These are phyloP conservation scores for Pseudophaeomoniella oleicola DNA, from an alignment of 2,329 filamentous ascomycete genomes.

Conservation along the genomic window DNA sequence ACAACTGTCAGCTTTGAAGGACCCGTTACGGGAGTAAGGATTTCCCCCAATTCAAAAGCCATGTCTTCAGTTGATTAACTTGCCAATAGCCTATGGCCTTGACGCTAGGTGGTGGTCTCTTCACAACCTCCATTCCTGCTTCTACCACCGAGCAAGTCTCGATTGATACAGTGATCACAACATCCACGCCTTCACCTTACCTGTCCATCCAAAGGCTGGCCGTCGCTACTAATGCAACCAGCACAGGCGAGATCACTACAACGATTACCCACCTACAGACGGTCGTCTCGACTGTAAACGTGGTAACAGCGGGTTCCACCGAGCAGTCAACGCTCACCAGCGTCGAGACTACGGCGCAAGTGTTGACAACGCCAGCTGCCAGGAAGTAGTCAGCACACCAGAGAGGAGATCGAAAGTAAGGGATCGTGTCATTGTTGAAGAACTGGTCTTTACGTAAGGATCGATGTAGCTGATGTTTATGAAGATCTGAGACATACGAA, in stretches of 20 bases:
- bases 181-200: not conserved
- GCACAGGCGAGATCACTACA: not conserved
- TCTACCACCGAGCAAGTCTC: not conserved
- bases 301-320: not conserved
- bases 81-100: not conserved
- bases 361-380: not conserved
- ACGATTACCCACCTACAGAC: not conserved
- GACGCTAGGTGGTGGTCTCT: not conserved
- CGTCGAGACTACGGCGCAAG: not conserved
- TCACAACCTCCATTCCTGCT: not conserved
- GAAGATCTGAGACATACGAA: too few relatives aligned
- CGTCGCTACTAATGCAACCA: too few relatives aligned
- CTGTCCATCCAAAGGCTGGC: not conserved
- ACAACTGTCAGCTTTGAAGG: slow-evolving; percentile 1
- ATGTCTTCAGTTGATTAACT: not conserved
- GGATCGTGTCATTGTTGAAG: too few relatives aligned
- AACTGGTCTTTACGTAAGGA: too few relatives aligned
- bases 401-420: too few relatives aligned
- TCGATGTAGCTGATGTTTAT: too few relatives aligned
- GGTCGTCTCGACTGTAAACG: not conserved
- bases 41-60: too few relatives aligned
- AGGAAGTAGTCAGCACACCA: too few relatives aligned
- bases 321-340: not conserved
- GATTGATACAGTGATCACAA: not conserved
- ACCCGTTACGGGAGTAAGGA: not conserved